Evolutionary conservation across 2,329 filamentous ascomycete genomes (phyloP).

Genomic region (Ophiostoma triangulosporum): DNA sequence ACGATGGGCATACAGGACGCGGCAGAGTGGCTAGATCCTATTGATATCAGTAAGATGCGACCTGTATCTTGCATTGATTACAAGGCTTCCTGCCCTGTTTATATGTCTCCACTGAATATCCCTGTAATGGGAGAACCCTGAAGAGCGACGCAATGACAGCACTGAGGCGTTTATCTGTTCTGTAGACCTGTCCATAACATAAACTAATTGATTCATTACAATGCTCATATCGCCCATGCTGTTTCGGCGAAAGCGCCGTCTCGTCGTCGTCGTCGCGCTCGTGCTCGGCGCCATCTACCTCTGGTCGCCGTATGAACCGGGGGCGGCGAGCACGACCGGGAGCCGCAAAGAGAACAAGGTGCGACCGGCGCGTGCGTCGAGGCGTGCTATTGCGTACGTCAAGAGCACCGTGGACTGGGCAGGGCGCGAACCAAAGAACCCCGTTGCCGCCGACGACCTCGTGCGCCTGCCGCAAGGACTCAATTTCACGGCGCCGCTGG

Average conservation of each 20-base stretch:
- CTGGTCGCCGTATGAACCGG: background rate
- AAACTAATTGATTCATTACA: too few species aligned
- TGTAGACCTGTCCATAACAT: too few species aligned
- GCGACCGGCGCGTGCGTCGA: conserved; percentile 3
- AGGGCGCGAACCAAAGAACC: conserved; percentile 15
- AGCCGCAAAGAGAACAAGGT: conserved; percentile 2
- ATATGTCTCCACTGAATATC: too few species aligned
- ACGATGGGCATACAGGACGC: too few species aligned
- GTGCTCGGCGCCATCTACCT: conserved; percentile 1
- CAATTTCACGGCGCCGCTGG: background rate
- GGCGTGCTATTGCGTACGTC: conserved; percentile 14
- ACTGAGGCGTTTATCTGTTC: too few species aligned
- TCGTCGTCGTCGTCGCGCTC: conserved; percentile 1
- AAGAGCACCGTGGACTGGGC: conserved; percentile 21
- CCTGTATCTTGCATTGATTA: too few species aligned
- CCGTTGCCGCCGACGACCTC: conserved; percentile 14
- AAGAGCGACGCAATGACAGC: background rate
- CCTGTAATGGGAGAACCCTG: background rate
- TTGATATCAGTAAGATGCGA: too few species aligned
- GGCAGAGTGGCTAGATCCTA: too few species aligned
- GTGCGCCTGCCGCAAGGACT: conserved; percentile 19
- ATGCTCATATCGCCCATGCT: background rate
- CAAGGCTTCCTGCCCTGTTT: background rate
- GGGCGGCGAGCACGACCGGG: background rate
- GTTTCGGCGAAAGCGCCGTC: conserved; percentile 5